A percentile compares a stretch with the other conserved stretches of the same genome.
These are phyloP conservation scores for Mortierella sp. DNA, from an alignment of 371 early-diverging fungal genomes.

Conservation along the genomic window DNA sequence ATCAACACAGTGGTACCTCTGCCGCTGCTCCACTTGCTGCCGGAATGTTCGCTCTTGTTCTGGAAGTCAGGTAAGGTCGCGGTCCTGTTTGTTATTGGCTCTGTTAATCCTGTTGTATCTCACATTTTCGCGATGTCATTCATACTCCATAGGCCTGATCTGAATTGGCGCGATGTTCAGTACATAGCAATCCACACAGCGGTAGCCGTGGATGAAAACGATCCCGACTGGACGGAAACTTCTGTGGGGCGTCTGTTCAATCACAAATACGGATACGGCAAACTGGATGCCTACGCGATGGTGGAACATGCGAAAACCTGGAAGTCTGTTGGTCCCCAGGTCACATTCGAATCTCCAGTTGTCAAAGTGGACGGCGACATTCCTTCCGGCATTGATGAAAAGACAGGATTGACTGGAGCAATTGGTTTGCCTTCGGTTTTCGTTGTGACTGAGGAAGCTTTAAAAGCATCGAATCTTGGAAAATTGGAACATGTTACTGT, in stretches of 20 bases:
- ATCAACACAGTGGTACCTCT: conserved; percentile 93
- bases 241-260: conserved; percentile 80
- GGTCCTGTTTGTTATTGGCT: too few species aligned
- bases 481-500: conserved; percentile 88
- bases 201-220: conserved; percentile 72
- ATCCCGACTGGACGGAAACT: conserved; percentile 70
- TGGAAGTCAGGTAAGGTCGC: conserved; percentile 69
- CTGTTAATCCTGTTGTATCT: not conserved
- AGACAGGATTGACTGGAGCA: conserved; percentile 69
- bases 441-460: conserved; percentile 55
- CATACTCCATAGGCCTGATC: conserved; percentile 73
- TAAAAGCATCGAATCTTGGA: conserved; percentile 61
- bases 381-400: conserved; percentile 70
- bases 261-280: conserved; percentile 93
- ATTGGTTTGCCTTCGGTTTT: conserved; percentile 54
- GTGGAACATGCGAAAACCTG: conserved; percentile 83
- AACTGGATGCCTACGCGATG: conserved; percentile 82
- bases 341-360: conserved; percentile 57
- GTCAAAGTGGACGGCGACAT: conserved; percentile 61
- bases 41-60: conserved; percentile 91
- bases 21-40: conserved; percentile 97
- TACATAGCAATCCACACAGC: conserved; percentile 84
- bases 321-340: conserved; percentile 74
- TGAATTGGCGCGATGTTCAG: conserved; percentile 93
- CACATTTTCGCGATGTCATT: too few species aligned